phyloP scores from a whole-genome alignment of 2,329 filamentous ascomycete species.

The Diplodia scrobiculata region DNA sequence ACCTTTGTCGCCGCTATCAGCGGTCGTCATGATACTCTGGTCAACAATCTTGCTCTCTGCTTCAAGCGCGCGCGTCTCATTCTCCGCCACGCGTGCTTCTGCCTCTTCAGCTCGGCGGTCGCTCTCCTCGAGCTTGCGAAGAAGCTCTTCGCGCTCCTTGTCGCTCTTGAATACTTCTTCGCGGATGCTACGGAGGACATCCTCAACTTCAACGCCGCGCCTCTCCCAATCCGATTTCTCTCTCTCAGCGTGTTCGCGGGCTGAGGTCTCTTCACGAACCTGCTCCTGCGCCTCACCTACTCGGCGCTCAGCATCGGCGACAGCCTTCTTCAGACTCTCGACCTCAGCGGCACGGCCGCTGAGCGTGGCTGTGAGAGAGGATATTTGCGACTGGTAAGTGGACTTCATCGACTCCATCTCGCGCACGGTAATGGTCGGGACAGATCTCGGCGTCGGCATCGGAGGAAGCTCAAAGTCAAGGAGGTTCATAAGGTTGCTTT shows the following conservation, averaged over 20 bases:
- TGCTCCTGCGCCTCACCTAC: constrained; percentile 84
- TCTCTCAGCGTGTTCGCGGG: constrained; percentile 70
- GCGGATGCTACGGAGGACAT: constrained; percentile 74
- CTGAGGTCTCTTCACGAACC: constrained; percentile 72
- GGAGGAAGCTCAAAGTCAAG: constrained; percentile 94
- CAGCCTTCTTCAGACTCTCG: constrained; percentile 78
- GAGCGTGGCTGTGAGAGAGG: constrained; percentile 86
- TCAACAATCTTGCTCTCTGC: constrained; percentile 71
- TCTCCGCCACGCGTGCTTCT: constrained; percentile 74
- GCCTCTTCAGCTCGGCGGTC: constrained; percentile 74
- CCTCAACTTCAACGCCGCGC: constrained; percentile 82
- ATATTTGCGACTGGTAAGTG: constrained; percentile 86
- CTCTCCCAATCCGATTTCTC: constrained; percentile 84
- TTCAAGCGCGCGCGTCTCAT: constrained; percentile 52
- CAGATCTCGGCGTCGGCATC: constrained; percentile 84
- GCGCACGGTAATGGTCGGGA: constrained; percentile 86
- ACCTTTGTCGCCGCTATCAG: constrained; percentile 44
- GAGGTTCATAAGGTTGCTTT: constrained; percentile 63
- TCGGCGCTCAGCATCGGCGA: constrained; percentile 87
- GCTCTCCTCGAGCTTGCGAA: constrained; percentile 71
- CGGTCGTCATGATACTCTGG: constrained; percentile 56
- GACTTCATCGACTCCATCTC: constrained; percentile 94
- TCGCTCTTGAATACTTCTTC: constrained; percentile 78
- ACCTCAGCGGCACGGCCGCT: constrained; percentile 93
- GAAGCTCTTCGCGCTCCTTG: constrained; percentile 77